These are phyloP conservation scores for Entomophthora muscae DNA, from an alignment of 371 early-diverging fungal species.

Conservation along the genomic window DNA sequence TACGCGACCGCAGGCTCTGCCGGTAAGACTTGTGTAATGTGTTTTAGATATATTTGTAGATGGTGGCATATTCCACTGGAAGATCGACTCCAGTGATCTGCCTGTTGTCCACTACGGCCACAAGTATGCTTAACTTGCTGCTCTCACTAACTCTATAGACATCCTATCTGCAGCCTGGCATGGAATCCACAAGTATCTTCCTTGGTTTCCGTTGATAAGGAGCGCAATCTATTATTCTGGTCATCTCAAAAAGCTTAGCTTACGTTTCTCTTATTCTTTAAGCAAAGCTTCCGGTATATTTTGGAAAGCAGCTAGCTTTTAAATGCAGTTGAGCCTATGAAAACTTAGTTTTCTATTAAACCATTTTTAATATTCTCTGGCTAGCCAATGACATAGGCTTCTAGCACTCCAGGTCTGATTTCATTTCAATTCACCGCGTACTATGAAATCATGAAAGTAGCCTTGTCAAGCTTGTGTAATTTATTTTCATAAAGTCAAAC, in stretches of 20 bases:
- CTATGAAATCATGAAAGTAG: no score
- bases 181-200: not conserved
- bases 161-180: not conserved
- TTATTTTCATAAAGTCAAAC: no score
- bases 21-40: constrained; percentile 17
- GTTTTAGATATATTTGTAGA: not conserved
- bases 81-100: not conserved
- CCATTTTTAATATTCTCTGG: no score
- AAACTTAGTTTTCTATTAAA: no score
- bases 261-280: no score
- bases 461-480: no score
- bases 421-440: no score
- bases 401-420: no score
- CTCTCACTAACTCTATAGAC: not conserved
- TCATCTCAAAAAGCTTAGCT: not conserved
- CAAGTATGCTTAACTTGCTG: not conserved
- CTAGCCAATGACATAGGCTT: no score
- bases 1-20: constrained; percentile 66
- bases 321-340: no score
- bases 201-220: not conserved
- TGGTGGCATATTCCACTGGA: constrained; percentile 2
- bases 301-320: no score
- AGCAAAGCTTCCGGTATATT: no score
- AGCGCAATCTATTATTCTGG: not conserved
- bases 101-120: not conserved